Percentiles rank a stretch among this genome's conserved stretches.
These are phyloP conservation scores for Chenopodium quinoa DNA, from an alignment of 148 eudicot species.

Conservation along the genomic window DNA sequence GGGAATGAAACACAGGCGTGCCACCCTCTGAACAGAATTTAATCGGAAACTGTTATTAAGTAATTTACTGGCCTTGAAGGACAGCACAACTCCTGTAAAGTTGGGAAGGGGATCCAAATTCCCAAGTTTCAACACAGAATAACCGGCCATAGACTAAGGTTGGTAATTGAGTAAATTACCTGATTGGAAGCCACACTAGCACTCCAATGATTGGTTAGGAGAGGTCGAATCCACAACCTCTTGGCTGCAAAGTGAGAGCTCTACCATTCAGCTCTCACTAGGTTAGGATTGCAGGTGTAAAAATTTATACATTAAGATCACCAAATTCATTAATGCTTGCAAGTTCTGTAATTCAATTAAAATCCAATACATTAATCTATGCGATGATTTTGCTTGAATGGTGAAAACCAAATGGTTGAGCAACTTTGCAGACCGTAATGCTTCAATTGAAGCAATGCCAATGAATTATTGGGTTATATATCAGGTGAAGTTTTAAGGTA, in stretches of 20 bases:
- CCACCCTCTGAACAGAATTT: too few species aligned
- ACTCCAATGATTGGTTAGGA: too few species aligned
- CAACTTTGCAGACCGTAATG: slow-evolving; percentile 1
- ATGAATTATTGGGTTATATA: slow-evolving; percentile 23
- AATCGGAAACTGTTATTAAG: too few species aligned
- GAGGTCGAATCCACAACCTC: not conserved
- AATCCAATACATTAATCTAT: not conserved
- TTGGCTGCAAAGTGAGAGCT: not conserved
- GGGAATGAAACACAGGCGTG: too few species aligned
- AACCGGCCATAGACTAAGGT: too few species aligned
- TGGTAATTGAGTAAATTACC: not conserved
- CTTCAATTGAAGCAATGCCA: slow-evolving; percentile 19
- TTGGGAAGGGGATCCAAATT: too few species aligned
- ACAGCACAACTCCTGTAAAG: too few species aligned
- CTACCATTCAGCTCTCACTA: not conserved
- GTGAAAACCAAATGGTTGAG: not conserved
- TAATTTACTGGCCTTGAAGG: too few species aligned
- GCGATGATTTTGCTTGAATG: slow-evolving; percentile 7
- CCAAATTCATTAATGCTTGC: not conserved
- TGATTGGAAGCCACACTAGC: too few species aligned
- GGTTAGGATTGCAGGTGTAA: not conserved
- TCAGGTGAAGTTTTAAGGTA: slow-evolving; percentile 7
- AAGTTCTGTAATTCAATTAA: not conserved
- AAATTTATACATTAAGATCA: not conserved
- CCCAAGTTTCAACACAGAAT: too few species aligned